Evolutionary conservation across 805 yeast species (phyloP).

Genomic region (Metschnikowia similis): DNA sequence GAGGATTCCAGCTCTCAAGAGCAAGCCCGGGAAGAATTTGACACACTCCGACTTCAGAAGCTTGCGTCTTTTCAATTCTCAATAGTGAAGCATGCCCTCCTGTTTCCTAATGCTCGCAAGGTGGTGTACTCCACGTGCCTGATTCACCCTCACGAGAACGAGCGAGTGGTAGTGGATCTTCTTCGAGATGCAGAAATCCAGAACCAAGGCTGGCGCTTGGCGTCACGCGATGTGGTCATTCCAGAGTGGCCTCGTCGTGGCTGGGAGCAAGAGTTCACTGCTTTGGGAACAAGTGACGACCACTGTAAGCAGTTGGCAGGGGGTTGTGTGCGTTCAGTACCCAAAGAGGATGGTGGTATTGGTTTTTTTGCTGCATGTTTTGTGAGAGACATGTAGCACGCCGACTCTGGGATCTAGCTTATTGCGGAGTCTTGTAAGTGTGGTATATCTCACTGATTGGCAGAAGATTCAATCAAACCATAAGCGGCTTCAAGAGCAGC

Average conservation of each 20-base stretch:
- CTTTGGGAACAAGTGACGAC: constrained; percentile 39
- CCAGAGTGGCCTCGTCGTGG: constrained; percentile 91
- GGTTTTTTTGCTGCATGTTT: constrained; percentile 97
- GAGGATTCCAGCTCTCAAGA: constrained; percentile 46
- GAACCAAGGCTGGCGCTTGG: constrained; percentile 70
- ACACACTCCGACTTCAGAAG: constrained; percentile 59
- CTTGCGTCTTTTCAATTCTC: constrained; percentile 83
- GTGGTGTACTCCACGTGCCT: constrained; percentile 96
- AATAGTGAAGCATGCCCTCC: constrained; percentile 83
- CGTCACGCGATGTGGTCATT: constrained; percentile 55
- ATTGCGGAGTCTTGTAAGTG: not conserved
- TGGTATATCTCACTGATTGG: not conserved
- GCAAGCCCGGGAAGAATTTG: constrained; percentile 37
- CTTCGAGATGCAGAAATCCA: constrained; percentile 63
- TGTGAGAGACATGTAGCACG: constrained; percentile 32
- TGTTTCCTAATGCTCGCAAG: constrained; percentile 69
- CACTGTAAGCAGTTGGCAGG: constrained; percentile 53
- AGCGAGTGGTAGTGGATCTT: constrained; percentile 79
- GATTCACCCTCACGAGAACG: constrained; percentile 90
- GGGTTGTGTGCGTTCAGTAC: constrained; percentile 81
- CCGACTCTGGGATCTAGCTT: not conserved
- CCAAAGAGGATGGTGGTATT: constrained; percentile 94
- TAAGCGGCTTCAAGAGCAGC: not conserved
- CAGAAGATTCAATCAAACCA: not conserved
- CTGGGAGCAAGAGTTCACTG: constrained; percentile 57